Evolutionary conservation across 805 yeast genomes (phyloP), one percentile per base, ranked within the genome.

Genomic region (Starmerella etchellsii): DNA sequence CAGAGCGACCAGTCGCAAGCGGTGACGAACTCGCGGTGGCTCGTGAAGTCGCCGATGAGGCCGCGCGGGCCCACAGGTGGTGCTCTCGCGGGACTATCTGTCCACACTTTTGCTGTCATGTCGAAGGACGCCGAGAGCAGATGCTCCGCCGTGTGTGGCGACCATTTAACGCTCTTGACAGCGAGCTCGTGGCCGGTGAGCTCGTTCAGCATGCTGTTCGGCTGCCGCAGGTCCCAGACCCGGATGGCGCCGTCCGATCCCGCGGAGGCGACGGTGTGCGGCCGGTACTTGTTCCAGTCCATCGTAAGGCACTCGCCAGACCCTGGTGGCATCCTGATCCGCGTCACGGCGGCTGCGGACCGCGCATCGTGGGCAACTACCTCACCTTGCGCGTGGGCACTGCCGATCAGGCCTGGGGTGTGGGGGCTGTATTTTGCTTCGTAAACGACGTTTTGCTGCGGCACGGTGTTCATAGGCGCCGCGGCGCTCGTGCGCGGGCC

Each of bases 1-100:
- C 96, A 88, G 38, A 91, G 61, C 49, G 94, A 79, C 81, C 95
- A 91, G 63, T 91, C 97, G 48, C 87, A 80, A 15, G 93, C 96
- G 51, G 81, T 74, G 1, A 81, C 95, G 63, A 88, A 88, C 65
- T 88, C 98, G 23, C 74, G 69, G 62, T 91, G 97, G 39, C 61
- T 62, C 19, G 70, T 66, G 66, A 84, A 82, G 15, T 70, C 69
- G 7, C 72, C 73, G 28, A 67, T 61, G 28, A 77, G 65, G 0
- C 81, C 80, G 19, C 65, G 39, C 16, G 39, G 31, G 22, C 32
- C 25, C 9, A 42, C 34, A 9, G 55, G 45, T 15, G 44, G 44
- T 1, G 31, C 40, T n/a, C 48, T 50, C 13, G 36, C 43, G 3
- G 76, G 75, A 31, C 70, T 68, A 59, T 83, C 95, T 34, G 67